Percentiles rank a stretch among this genome's conserved stretches.
Evolutionary conservation across 2,329 filamentous ascomycete species (phyloP).

Genomic region (Diaporthe sp.): DNA sequence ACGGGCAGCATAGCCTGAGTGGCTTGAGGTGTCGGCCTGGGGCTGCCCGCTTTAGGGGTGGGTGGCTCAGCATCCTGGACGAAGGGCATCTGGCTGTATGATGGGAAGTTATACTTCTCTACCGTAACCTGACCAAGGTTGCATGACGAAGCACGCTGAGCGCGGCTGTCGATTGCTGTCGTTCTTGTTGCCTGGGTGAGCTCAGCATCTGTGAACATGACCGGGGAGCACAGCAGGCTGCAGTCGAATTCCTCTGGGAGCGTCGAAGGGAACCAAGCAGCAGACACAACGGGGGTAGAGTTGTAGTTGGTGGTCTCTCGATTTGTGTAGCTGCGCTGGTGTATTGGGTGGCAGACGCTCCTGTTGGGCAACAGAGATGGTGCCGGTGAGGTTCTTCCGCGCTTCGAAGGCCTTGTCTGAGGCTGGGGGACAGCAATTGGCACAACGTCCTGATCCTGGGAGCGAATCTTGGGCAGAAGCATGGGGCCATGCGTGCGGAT

Average conservation of each 20-base stretch:
- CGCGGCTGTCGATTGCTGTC: constrained; percentile 48
- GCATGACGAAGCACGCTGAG: constrained; percentile 73
- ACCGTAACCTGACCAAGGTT: constrained; percentile 74
- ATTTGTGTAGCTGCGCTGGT: constrained; percentile 70
- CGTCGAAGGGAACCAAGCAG: constrained; percentile 48
- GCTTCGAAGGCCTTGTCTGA: constrained; percentile 63
- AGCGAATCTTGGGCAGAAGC: constrained; percentile 85
- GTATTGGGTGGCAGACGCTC: constrained; percentile 55
- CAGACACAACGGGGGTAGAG: constrained; percentile 48
- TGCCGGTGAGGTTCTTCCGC: constrained; percentile 64
- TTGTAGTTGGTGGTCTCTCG: constrained; percentile 63
- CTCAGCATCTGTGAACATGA: constrained; percentile 60
- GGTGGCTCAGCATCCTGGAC: constrained; percentile 45
- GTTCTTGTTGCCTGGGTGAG: constrained; percentile 41
- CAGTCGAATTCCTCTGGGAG: constrained; percentile 47
- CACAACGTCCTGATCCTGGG: constrained; percentile 82
- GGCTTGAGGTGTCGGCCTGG: constrained; percentile 40
- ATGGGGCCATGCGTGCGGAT: constrained; percentile 83
- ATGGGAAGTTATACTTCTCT: constrained; percentile 82
- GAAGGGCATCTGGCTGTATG: constrained; percentile 80
- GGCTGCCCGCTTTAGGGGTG: constrained; percentile 40
- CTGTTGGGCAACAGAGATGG: constrained; percentile 45
- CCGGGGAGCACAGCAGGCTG: constrained; percentile 73
- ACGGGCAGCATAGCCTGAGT: constrained; percentile 40
- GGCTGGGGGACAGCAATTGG: constrained; percentile 52